Evolutionary conservation across 768 basidiomycete species (phyloP).

Genomic region (Suillus fuscotomentosus): DNA sequence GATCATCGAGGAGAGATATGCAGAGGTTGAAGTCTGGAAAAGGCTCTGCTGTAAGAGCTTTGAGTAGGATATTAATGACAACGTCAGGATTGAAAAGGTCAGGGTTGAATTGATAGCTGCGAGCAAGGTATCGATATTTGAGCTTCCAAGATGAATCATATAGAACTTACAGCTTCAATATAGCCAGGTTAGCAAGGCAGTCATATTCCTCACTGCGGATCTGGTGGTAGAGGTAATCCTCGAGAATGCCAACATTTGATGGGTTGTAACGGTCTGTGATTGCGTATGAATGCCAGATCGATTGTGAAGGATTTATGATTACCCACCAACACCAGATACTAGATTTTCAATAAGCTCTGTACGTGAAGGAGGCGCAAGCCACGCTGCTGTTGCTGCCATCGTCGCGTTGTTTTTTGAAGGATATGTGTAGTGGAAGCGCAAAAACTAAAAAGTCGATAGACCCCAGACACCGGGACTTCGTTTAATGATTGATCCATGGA

Average conservation of each 20-base stretch:
- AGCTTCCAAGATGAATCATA: not conserved
- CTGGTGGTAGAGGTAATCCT: constrained; percentile 96
- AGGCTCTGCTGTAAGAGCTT: constrained; percentile 81
- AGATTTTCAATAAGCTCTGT: constrained; percentile 89
- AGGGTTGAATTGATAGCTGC: constrained; percentile 94
- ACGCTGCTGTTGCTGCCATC: constrained; percentile 47
- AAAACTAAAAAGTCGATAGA: constrained; percentile 4
- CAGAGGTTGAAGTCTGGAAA: constrained; percentile 94
- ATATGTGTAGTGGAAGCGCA: not conserved
- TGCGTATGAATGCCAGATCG: constrained; percentile 4
- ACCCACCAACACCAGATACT: constrained; percentile 85
- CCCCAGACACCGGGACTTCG: constrained; percentile 10
- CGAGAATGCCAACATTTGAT: constrained; percentile 86
- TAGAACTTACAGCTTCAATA: constrained; percentile 76
- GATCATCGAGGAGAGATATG: constrained; percentile 87
- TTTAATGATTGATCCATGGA: not conserved
- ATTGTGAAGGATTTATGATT: not conserved
- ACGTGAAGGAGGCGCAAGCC: constrained; percentile 75
- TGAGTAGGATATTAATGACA: constrained; percentile 91
- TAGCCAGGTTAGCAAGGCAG: constrained; percentile 91
- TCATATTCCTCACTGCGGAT: constrained; percentile 91
- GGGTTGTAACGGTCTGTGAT: constrained; percentile 93
- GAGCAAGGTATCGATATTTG: constrained; percentile 1
- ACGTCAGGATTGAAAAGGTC: constrained; percentile 92
- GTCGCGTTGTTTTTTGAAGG: constrained; percentile 14